Percentiles rank a stretch among this genome's conserved stretches.
These are phyloP conservation scores for Naganishia antarctica DNA, from an alignment of 768 basidiomycete genomes.

Conservation along the genomic window DNA sequence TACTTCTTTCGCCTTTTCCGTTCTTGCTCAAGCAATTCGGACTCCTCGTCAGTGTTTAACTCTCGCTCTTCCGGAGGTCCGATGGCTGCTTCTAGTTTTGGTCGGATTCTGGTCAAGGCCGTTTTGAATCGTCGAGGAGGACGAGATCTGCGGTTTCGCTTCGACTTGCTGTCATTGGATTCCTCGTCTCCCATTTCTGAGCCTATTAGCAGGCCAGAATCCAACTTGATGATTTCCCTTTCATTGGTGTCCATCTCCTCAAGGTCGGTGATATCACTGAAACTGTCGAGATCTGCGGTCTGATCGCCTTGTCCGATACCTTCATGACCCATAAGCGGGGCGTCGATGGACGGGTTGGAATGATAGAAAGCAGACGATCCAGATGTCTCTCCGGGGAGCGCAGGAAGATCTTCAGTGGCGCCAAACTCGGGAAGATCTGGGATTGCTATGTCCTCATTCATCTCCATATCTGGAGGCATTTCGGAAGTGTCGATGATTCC, in stretches of 20 bases:
- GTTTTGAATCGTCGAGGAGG: conserved; percentile 31
- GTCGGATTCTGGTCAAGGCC: conserved; percentile 27
- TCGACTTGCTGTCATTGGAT: conserved; percentile 6
- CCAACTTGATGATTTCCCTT: conserved; percentile 20
- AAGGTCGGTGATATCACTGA: conserved; percentile 28
- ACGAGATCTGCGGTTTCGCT: conserved; percentile 21
- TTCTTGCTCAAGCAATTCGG: conserved; percentile 24
- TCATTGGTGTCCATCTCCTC: conserved; percentile 28
- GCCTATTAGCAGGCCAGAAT: conserved; percentile 6
- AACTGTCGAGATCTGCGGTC: conserved; percentile 18
- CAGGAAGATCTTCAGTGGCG: conserved; percentile 14
- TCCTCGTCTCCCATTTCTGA: conserved; percentile 8
- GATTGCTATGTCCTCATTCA: conserved; percentile 17
- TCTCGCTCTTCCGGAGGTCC: conserved; percentile 11
- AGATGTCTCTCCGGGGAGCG: conserved; percentile 7
- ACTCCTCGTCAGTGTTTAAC: conserved; percentile 24
- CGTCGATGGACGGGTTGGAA: neutral
- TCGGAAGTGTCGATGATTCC: conserved; percentile 15
- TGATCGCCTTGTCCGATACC: conserved; percentile 5
- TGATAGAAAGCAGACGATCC: neutral
- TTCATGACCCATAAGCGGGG: neutral
- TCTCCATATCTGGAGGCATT: neutral
- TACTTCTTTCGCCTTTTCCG: conserved; percentile 28
- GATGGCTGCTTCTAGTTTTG: conserved; percentile 28
- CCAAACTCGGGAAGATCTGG: conserved; percentile 17